Conservation (phyloP, 2,329 filamentous ascomycete species). For the Chrysosporium queenslandicum region DNA sequence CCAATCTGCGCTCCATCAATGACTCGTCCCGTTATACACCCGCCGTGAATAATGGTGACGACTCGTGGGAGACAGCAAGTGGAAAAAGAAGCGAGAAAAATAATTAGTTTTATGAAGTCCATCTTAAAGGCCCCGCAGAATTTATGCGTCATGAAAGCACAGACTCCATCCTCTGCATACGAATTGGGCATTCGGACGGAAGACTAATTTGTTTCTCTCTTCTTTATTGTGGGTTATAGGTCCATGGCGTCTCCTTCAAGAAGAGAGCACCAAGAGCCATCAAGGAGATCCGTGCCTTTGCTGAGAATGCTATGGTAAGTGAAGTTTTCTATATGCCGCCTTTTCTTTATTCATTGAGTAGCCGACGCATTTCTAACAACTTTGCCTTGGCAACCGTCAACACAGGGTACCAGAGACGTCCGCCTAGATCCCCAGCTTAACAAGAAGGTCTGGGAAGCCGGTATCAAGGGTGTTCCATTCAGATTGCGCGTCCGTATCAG, state of each 20-base stretch:
- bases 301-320: conserved; percentile 90
- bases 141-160: conserved; percentile 6
- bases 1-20: neutral
- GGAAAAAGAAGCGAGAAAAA: conserved; percentile 14
- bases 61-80: neutral
- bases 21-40: conserved; percentile 3
- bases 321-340: neutral
- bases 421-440: conserved; percentile 97
- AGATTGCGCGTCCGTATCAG: conserved; percentile 96
- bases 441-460: conserved; percentile 99
- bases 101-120: conserved; percentile 62
- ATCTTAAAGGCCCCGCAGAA: conserved; percentile 40
- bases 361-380: neutral
- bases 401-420: conserved; percentile 87
- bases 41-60: neutral
- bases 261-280: conserved; percentile 97
- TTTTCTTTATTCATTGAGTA: neutral
- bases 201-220: conserved; percentile 49
- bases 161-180: conserved; percentile 14
- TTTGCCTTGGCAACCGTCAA: neutral
- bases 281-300: conserved; percentile 98
- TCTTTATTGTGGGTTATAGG: conserved; percentile 46
- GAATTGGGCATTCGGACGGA: conserved; percentile 47
- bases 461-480: conserved; percentile 98
- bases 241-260: conserved; percentile 98